Evolutionary conservation across 2,329 filamentous ascomycete species (phyloP).

Genomic region (Cyanodermella asteris): DNA sequence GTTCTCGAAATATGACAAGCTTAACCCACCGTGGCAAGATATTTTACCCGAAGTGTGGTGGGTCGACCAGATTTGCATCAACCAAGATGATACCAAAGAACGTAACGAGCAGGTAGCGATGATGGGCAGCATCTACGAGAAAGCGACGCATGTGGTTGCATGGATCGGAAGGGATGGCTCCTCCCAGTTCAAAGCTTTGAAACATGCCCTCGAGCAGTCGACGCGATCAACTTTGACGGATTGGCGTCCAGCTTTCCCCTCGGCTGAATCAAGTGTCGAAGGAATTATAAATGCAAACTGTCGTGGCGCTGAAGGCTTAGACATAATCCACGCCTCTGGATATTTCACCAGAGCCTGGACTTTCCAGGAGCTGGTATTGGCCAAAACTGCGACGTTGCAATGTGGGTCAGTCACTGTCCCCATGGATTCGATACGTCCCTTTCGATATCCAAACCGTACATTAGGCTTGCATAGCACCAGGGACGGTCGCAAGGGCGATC

Average conservation of each 20-base stretch:
- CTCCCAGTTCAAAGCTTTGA: slow-evolving; percentile 1
- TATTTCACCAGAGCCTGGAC: slow-evolving; percentile 6
- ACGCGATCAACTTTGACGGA: slow-evolving; percentile 3
- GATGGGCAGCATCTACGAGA: slow-evolving; percentile 9
- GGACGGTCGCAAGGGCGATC: background rate
- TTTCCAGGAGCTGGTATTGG: slow-evolving; percentile 4
- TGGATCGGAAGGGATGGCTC: slow-evolving; percentile 2
- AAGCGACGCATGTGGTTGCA: slow-evolving; percentile 5
- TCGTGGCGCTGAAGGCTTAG: too few species aligned
- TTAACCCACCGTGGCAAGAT: background rate
- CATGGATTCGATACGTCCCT: too few species aligned
- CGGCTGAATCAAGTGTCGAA: too few species aligned
- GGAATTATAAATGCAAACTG: too few species aligned
- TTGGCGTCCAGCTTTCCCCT: slow-evolving; percentile 1
- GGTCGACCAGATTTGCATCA: slow-evolving; percentile 11
- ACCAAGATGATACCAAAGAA: slow-evolving; percentile 8
- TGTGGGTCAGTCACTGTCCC: too few species aligned
- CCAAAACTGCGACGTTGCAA: background rate
- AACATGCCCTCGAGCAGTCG: slow-evolving; percentile 1
- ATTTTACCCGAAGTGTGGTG: slow-evolving; percentile 6
- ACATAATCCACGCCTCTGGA: slow-evolving; percentile 2
- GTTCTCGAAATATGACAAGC: slow-evolving; percentile 1
- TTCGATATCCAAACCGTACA: too few species aligned
- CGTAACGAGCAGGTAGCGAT: slow-evolving; percentile 6
- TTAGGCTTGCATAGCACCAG: background rate